phyloP scores from a whole-genome alignment of 2,329 filamentous ascomycete genomes.

The Sporothrix sp. region DNA sequence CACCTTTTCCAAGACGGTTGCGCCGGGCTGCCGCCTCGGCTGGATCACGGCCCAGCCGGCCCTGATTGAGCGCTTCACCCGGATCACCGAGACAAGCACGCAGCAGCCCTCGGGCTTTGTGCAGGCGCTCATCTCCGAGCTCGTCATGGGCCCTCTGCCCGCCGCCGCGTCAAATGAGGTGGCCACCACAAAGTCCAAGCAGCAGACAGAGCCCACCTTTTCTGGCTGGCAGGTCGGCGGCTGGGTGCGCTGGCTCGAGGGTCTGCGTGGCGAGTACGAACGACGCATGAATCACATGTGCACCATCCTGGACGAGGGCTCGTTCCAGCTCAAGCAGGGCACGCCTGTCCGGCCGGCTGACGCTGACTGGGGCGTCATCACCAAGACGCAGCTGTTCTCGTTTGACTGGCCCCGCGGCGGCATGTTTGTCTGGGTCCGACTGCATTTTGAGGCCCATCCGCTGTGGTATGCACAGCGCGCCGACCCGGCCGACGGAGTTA shows the following conservation, averaged over 20 bases:
- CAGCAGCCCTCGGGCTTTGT: slow-evolving; percentile 86
- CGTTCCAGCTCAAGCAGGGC: slow-evolving; percentile 55
- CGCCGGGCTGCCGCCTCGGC: slow-evolving; percentile 79
- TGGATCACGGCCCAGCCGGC: slow-evolving; percentile 82
- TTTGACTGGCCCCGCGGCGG: slow-evolving; percentile 76
- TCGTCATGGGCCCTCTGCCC: slow-evolving; percentile 62
- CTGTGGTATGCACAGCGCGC: slow-evolving; percentile 38
- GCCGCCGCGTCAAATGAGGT: slow-evolving; percentile 22
- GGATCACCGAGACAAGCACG: slow-evolving; percentile 67
- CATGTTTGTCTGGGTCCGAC: slow-evolving; percentile 82
- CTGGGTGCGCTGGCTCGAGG: slow-evolving; percentile 86
- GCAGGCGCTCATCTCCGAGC: slow-evolving; percentile 68
- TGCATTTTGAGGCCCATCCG: slow-evolving; percentile 65
- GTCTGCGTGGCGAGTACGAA: slow-evolving; percentile 75
- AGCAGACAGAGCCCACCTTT: slow-evolving; percentile 26
- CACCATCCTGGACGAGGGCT: slow-evolving; percentile 57
- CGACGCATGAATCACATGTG: slow-evolving; percentile 76
- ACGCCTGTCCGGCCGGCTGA: slow-evolving; percentile 33
- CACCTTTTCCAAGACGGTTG: slow-evolving; percentile 89
- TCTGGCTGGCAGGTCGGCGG: slow-evolving; percentile 68
- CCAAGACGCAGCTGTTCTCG: slow-evolving; percentile 62
- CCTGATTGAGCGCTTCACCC: slow-evolving; percentile 57
- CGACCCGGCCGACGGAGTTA: slow-evolving; percentile 25
- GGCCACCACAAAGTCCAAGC: slow-evolving; percentile 21
- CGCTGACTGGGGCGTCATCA: slow-evolving; percentile 64